These are phyloP conservation scores for Allomyces javanicus DNA, from an alignment of 192 early-diverging fungal genomes.

Conservation along the genomic window DNA sequence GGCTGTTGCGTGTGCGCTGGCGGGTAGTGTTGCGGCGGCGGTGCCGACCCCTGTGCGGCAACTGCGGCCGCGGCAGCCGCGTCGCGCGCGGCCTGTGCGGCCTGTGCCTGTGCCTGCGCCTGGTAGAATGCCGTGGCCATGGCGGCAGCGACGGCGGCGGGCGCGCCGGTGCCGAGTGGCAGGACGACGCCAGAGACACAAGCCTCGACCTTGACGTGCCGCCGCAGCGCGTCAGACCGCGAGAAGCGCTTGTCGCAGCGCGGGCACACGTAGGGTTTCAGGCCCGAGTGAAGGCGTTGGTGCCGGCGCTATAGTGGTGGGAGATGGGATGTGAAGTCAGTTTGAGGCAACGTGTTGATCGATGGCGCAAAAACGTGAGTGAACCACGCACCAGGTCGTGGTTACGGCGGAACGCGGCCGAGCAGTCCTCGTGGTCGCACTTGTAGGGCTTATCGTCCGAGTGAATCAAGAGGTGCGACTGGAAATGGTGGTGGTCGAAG, in stretches of 20 bases:
- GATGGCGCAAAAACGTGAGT: too few relatives aligned
- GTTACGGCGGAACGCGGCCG: neutral
- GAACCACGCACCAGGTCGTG: neutral
- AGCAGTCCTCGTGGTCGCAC: neutral
- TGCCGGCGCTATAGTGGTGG: constrained; percentile 18
- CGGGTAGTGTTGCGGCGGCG: too few relatives aligned
- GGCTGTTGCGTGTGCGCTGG: too few relatives aligned
- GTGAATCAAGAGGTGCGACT: neutral
- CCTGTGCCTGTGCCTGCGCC: neutral
- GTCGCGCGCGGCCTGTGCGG: neutral
- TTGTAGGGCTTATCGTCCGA: neutral
- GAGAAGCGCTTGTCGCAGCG: constrained; percentile 49
- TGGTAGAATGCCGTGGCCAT: neutral
- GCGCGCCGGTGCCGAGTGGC: neutral
- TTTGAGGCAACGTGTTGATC: too few relatives aligned
- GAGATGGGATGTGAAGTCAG: too few relatives aligned
- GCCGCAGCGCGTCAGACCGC: constrained; percentile 51
- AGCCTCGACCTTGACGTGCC: constrained; percentile 39
- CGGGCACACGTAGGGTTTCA: constrained; percentile 46
- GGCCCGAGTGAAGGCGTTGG: constrained; percentile 38
- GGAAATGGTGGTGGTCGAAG: too few relatives aligned
- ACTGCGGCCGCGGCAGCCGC: neutral
- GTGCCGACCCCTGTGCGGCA: neutral
- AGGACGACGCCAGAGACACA: neutral
- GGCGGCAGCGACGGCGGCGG: neutral